Conservation (phyloP, 192 early-diverging fungal genomes). For the Kickxella alabastrina region DNA sequence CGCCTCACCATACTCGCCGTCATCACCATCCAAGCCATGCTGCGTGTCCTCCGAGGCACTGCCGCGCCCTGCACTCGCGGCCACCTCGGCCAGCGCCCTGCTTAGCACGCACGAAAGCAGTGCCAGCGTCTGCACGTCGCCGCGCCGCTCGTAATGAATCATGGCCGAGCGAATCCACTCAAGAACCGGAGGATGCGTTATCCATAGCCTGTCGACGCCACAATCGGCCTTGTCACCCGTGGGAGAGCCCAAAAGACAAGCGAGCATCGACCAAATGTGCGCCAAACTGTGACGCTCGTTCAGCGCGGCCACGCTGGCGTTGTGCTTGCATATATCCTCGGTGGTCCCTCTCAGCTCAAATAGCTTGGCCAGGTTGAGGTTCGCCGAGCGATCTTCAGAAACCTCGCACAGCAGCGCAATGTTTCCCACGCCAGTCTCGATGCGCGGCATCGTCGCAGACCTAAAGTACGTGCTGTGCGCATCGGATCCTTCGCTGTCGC, state of each 20-base stretch:
- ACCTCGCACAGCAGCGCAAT: constrained; percentile 17
- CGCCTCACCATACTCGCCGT: too few relatives aligned
- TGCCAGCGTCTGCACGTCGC: constrained; percentile 51
- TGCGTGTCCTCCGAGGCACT: too few relatives aligned
- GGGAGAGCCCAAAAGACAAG: constrained; percentile 17
- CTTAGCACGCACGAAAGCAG: constrained; percentile 42
- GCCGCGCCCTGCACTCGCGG: neutral
- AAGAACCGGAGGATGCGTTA: constrained; percentile 19
- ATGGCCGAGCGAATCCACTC: constrained; percentile 35
- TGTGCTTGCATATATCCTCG: constrained; percentile 33
- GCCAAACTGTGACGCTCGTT: constrained; percentile 15
- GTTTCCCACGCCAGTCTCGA: constrained; percentile 34
- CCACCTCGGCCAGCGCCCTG: constrained; percentile 3
- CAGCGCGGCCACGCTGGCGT: constrained; percentile 20
- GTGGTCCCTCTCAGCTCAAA: constrained; percentile 34
- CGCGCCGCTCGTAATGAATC: constrained; percentile 23
- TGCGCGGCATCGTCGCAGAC: neutral
- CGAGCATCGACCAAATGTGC: constrained; percentile 39
- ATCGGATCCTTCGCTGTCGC: constrained; percentile 5
- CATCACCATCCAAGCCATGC: too few relatives aligned
- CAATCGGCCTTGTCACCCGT: neutral
- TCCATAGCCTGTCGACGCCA: constrained; percentile 11
- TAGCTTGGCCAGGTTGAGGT: constrained; percentile 22
- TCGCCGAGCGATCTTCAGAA: constrained; percentile 20
- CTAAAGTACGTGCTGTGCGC: constrained; percentile 11